Conservation (phyloP, 2,329 filamentous ascomycete genomes). For the Monilinia fructigena region DNA sequence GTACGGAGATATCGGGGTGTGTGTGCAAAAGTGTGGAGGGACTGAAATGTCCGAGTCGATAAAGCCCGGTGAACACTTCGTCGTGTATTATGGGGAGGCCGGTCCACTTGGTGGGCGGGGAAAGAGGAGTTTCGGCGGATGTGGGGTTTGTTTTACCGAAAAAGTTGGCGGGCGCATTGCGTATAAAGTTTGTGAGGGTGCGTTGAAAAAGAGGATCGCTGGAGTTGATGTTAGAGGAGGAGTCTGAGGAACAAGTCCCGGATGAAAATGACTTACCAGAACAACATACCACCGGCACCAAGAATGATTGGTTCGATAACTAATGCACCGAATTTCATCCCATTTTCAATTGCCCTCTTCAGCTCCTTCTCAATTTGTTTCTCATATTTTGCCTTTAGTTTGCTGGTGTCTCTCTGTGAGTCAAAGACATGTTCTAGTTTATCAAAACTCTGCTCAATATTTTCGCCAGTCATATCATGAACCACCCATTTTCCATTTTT, state of each 20-base stretch:
- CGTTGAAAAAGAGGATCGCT: conserved; percentile 81
- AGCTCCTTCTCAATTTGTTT: conserved; percentile 58
- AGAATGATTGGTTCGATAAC: conserved; percentile 79
- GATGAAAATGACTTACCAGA: conserved; percentile 56
- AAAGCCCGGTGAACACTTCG: conserved; percentile 84
- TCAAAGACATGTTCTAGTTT: conserved; percentile 61
- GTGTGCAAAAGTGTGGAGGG: conserved; percentile 67
- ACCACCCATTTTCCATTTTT: conserved; percentile 65
- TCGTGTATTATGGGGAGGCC: conserved; percentile 80
- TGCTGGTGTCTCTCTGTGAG: conserved; percentile 48
- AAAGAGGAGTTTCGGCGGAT: conserved; percentile 24
- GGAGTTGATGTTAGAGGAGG: not conserved
- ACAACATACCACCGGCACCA: conserved; percentile 80
- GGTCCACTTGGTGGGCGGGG: conserved; percentile 52
- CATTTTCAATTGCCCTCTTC: conserved; percentile 51
- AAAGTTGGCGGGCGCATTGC: conserved; percentile 47
- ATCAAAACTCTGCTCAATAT: conserved; percentile 31
- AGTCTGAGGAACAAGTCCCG: not conserved
- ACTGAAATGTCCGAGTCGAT: conserved; percentile 72
- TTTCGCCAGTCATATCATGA: conserved; percentile 25
- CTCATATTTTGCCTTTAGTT: conserved; percentile 54
- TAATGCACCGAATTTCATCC: conserved; percentile 70
- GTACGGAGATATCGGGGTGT: conserved; percentile 72
- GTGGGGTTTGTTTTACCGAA: conserved; percentile 16
- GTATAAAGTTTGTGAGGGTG: conserved; percentile 65